Evolutionary conservation across 192 early-diverging fungal genomes (phyloP), one percentile per base, ranked within the genome.

Genomic region (Diversispora epigaea): DNA sequence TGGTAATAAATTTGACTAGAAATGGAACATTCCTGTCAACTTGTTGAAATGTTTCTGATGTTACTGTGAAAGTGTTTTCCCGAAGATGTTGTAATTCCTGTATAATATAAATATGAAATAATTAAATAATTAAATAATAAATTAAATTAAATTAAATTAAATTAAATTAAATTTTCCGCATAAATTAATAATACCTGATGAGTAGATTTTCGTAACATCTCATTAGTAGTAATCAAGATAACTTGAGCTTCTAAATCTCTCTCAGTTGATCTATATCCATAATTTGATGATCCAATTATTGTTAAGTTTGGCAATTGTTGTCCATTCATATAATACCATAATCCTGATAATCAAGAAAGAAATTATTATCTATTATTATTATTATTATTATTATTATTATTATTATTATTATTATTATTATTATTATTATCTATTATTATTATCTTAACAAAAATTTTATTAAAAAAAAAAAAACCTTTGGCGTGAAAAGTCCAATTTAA

Each of bases 401-500:
- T n/a, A n/a, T n/a, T n/a, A n/a, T n/a, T n/a, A n/a, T n/a, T n/a
- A n/a, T n/a, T n/a, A n/a, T n/a, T n/a, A n/a, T n/a, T n/a, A n/a
- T n/a, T n/a, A n/a, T n/a, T n/a, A n/a, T n/a, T n/a, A n/a, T n/a
- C n/a, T n/a, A n/a, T n/a, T n/a, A n/a, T n/a, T n/a, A n/a, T n/a
- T n/a, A n/a, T n/a, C n/a, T n/a, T 6, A 32, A 44, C 44, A 68
- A 21, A 44, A 5, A 14, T 40, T 17, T 32, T 21, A 22, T 11
- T 32, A 47, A 41, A 43, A 11, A 19, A 8, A 8, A 22, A 32
- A 25, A 60, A 82, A 93, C 93, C 94, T 89, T 99, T 99, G 3
- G 92, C 94, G 77, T 99, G 97, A 78, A 89, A 99, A 1, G 97
- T 99, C 96, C 97, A 99, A 32, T 89, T 91, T 6, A 81, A 77